Evolutionary conservation across 768 basidiomycete genomes (phyloP).

Genomic region (Filobasidium floriforme): DNA sequence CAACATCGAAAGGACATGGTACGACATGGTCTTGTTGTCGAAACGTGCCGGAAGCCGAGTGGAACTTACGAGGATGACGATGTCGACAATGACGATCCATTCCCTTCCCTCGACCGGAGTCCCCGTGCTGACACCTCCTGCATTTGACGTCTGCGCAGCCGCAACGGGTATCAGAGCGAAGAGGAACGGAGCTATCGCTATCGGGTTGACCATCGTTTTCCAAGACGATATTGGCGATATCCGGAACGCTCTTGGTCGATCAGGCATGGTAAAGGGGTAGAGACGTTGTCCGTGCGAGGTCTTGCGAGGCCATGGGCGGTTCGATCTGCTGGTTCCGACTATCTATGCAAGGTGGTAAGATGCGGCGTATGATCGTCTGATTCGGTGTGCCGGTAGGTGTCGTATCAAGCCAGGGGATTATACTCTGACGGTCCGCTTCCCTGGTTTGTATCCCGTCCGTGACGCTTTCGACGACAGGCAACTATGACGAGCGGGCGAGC

Average conservation of each 20-base stretch:
- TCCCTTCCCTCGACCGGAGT: background rate
- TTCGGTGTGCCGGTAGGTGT: no score
- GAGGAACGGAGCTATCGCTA: background rate
- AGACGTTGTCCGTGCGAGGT: background rate
- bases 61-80: constrained; percentile 31
- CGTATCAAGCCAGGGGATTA: no score
- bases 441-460: no score
- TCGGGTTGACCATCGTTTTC: background rate
- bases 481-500: no score
- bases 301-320: background rate
- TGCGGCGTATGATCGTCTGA: no score
- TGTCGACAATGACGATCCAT: constrained; percentile 36
- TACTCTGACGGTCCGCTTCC: no score
- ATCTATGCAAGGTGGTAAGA: no score
- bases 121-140: background rate
- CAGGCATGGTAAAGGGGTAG: background rate
- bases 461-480: no score
- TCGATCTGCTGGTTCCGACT: no score
- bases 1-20: no score
- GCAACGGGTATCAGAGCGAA: background rate
- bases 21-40: no score
- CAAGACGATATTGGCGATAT: background rate
- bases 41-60: no score
- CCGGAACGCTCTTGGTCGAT: background rate
- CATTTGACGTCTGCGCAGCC: background rate